Percentiles rank a stretch among this genome's conserved stretches.
These are phyloP conservation scores for Aspergillus conjunctus DNA, from an alignment of 495 filamentous ascomycete genomes.

Conservation along the genomic window DNA sequence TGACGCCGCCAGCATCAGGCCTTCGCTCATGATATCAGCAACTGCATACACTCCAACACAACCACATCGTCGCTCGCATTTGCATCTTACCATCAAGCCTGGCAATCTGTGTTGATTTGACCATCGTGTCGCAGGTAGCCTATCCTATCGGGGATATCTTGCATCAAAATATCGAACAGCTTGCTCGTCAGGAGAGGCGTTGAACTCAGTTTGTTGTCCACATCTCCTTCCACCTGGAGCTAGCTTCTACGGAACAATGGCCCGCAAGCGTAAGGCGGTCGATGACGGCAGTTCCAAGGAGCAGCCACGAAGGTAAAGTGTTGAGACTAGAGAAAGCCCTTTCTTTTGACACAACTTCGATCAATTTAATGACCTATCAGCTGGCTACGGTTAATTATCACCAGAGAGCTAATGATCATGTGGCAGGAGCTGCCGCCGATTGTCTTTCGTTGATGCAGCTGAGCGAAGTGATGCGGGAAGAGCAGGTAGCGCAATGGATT, in stretches of 20 bases:
- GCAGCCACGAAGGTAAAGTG: constrained; percentile 25
- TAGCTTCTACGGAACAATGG: constrained; percentile 28
- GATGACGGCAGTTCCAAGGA: constrained; percentile 32
- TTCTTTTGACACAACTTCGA: neutral
- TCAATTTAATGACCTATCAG: constrained; percentile 2
- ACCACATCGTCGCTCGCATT: constrained; percentile 2
- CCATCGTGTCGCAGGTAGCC: constrained; percentile 59
- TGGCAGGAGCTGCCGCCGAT: constrained; percentile 4
- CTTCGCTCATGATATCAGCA: constrained; percentile 44
- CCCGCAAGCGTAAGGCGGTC: constrained; percentile 41
- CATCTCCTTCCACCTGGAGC: constrained; percentile 16
- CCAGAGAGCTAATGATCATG: constrained; percentile 13
- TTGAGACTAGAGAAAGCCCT: neutral
- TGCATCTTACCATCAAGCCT: constrained; percentile 79
- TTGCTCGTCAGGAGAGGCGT: neutral
- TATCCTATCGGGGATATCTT: constrained; percentile 1
- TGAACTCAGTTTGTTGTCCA: constrained; percentile 13
- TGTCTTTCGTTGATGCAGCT: constrained; percentile 19
- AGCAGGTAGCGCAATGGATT: constrained; percentile 23
- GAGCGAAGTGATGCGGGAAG: constrained; percentile 28
- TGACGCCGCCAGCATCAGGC: constrained; percentile 91
- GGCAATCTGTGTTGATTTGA: constrained; percentile 92
- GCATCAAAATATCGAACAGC: neutral
- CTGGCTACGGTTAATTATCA: constrained; percentile 14
- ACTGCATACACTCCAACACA: constrained; percentile 10